These are phyloP conservation scores for Cucumis hystrix DNA, from an alignment of 306 rosid genomes.

Conservation along the genomic window DNA sequence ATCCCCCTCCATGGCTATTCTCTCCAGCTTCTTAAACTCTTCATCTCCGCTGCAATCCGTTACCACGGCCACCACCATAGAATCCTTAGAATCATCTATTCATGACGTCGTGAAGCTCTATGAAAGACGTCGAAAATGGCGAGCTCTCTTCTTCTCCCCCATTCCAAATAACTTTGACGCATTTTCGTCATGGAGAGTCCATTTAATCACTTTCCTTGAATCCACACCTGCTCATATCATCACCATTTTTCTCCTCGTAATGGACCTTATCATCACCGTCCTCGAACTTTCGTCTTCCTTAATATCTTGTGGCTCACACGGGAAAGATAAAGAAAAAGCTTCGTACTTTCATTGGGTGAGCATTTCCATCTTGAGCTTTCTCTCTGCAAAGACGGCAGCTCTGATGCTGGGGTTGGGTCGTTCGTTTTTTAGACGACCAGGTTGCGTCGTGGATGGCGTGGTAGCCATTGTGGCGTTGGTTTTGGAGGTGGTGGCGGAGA, in stretches of 20 bases:
- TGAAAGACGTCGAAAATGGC: neutral
- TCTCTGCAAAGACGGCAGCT: conserved; percentile 25
- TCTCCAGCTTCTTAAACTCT: neutral
- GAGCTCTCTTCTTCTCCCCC: neutral
- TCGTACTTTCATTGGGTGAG: conserved; percentile 46
- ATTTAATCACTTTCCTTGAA: conserved; percentile 35
- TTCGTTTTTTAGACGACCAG: conserved; percentile 30
- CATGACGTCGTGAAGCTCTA: neutral
- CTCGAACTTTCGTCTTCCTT: conserved; percentile 55
- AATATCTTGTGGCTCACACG: conserved; percentile 12
- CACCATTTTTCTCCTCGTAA: conserved; percentile 27
- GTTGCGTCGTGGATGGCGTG: conserved; percentile 39
- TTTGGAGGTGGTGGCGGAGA: conserved; percentile 37
- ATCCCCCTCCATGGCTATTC: neutral
- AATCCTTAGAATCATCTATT: neutral
- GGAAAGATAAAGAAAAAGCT: neutral
- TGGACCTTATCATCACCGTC: conserved; percentile 48
- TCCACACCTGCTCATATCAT: conserved; percentile 32
- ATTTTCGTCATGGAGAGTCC: conserved; percentile 37
- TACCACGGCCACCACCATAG: neutral
- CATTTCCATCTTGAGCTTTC: conserved; percentile 41
- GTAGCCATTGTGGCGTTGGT: conserved; percentile 39
- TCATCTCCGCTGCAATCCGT: neutral
- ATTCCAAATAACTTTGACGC: neutral
- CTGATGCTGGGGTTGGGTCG: conserved; percentile 34